A percentile compares a stretch with the other conserved stretches of the same genome.
phyloP scores from a whole-genome alignment of 140 eudicot species.

The Stevia rebaudiana region DNA sequence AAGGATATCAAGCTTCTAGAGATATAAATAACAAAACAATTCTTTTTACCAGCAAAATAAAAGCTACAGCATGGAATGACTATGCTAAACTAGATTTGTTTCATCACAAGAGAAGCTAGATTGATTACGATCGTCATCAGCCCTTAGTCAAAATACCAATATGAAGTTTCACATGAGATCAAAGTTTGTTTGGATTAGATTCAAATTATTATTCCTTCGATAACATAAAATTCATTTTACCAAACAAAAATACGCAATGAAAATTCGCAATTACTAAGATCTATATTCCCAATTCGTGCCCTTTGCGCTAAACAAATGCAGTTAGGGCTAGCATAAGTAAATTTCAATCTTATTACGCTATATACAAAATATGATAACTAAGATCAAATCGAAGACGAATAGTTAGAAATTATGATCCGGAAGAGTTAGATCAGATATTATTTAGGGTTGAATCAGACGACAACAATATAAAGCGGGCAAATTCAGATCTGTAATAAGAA shows the following conservation, averaged over 20 bases:
- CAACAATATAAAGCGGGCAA: background rate
- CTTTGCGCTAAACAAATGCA: background rate
- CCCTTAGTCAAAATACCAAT: no score
- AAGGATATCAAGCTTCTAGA: background rate
- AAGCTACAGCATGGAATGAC: background rate
- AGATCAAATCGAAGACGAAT: slow-evolving; percentile 2
- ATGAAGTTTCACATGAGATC: background rate
- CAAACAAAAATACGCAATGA: background rate
- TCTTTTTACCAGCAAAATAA: background rate
- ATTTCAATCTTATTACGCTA: background rate
- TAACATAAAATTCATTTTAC: background rate
- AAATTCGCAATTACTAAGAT: slow-evolving; percentile 9
- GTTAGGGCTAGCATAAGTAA: slow-evolving; percentile 19
- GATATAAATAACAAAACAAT: background rate
- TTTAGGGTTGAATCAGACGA: slow-evolving; percentile 1
- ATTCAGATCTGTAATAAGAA: slow-evolving; percentile 15
- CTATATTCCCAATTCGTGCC: slow-evolving; percentile 1
- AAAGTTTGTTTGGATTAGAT: slow-evolving; percentile 6
- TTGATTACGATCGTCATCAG: background rate
- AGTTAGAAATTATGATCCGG: background rate
- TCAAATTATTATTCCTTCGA: background rate
- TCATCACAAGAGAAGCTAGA: background rate
- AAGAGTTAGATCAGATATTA: slow-evolving; percentile 15
- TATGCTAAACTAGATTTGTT: background rate
- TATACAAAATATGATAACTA: background rate